A percentile compares a stretch with the other conserved stretches of the same genome.
These are phyloP conservation scores for Coniochaeta prunicola DNA, from an alignment of 2,329 filamentous ascomycete species.

Conservation along the genomic window DNA sequence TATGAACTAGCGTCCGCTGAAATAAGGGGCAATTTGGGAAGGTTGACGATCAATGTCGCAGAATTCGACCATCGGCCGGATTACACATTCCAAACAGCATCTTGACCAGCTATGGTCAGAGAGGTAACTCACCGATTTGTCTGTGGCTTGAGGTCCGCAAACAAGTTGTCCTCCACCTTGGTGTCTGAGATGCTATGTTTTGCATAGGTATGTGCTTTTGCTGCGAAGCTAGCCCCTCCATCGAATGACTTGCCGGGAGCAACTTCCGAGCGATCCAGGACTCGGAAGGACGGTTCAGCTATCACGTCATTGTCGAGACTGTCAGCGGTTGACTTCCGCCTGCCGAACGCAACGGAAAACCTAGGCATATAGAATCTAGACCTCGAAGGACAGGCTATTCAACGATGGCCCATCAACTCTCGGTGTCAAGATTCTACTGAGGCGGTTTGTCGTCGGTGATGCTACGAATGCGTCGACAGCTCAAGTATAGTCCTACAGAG, in stretches of 20 bases:
- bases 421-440: conserved; percentile 1
- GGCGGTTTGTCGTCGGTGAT: neutral
- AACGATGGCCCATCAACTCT: neutral
- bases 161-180: conserved; percentile 46
- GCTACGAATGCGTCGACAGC: neutral
- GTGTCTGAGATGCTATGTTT: conserved; percentile 31
- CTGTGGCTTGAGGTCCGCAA: conserved; percentile 41
- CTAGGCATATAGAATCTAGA: conserved; percentile 48
- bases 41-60: conserved; percentile 3
- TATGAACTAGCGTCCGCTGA: neutral
- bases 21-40: neutral
- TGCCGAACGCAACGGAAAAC: conserved; percentile 51
- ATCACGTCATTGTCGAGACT: conserved; percentile 44
- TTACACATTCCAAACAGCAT: neutral
- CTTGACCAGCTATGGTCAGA: neutral
- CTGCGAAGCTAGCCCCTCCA: conserved; percentile 35
- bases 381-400: conserved; percentile 2
- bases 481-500: conserved; percentile 8
- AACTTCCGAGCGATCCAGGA: conserved; percentile 46
- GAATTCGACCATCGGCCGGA: conserved; percentile 1
- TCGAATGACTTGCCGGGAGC: conserved; percentile 40
- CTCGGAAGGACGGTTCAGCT: conserved; percentile 48
- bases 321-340: conserved; percentile 53
- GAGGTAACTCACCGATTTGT: conserved; percentile 39
- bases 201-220: conserved; percentile 27